Percentiles rank a stretch among this genome's conserved stretches.
Evolutionary conservation across 257 asterid genomes (phyloP).

Genomic region (Solanum appendiculatum): DNA sequence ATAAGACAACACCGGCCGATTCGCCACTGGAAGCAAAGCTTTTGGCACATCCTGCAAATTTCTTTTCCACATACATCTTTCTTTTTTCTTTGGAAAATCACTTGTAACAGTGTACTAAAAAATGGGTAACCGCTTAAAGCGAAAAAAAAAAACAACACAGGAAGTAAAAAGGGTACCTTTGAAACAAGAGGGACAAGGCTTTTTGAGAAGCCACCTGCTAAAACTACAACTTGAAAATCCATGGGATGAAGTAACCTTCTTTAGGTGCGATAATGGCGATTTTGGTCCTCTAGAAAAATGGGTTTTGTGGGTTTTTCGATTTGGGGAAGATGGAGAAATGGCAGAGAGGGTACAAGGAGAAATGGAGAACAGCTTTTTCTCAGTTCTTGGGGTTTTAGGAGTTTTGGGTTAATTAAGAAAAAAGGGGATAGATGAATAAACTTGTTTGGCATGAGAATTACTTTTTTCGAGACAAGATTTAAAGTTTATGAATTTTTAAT

Average conservation of each 20-base stretch:
- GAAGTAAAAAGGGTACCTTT: constrained; percentile 28
- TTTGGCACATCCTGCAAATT: constrained; percentile 73
- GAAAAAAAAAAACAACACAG: neutral
- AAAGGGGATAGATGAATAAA: neutral
- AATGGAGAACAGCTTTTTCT: neutral
- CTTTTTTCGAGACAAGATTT: too few relatives aligned
- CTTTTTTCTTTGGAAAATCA: neutral
- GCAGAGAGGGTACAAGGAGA: neutral
- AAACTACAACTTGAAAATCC: constrained; percentile 93
- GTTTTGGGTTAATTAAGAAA: neutral
- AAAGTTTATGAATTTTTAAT: too few relatives aligned
- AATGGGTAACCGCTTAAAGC: neutral
- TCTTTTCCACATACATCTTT: neutral
- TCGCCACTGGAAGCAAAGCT: constrained; percentile 84
- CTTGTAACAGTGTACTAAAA: neutral
- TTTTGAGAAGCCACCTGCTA: constrained; percentile 90
- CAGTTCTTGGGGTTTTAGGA: neutral
- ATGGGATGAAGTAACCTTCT: constrained; percentile 3
- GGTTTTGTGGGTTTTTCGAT: neutral
- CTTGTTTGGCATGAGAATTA: neutral
- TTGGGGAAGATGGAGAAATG: neutral
- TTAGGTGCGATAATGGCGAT: neutral
- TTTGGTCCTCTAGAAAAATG: neutral
- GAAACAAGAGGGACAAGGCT: constrained; percentile 83
- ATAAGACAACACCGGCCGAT: constrained; percentile 72